These are phyloP conservation scores for Lachnellula hyalina DNA, from an alignment of 2,329 filamentous ascomycete species.

Conservation along the genomic window DNA sequence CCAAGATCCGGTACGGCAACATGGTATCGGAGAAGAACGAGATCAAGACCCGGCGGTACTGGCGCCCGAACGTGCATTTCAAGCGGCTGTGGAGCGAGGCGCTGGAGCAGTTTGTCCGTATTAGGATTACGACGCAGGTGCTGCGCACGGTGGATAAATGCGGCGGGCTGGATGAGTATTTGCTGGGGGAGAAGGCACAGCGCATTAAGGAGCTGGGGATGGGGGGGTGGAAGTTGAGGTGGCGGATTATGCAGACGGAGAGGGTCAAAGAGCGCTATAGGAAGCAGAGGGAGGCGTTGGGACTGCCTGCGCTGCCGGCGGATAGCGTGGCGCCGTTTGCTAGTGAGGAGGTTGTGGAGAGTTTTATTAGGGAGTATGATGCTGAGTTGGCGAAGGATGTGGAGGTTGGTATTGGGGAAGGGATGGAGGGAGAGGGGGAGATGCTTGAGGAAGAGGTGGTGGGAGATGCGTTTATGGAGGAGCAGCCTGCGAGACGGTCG, in stretches of 20 bases:
- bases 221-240: conserved; percentile 84
- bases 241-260: conserved; percentile 79
- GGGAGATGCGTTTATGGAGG: conserved; percentile 33
- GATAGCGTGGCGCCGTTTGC: conserved; percentile 34
- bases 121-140: conserved; percentile 65
- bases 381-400: conserved; percentile 39
- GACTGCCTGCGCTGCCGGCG: conserved; percentile 49
- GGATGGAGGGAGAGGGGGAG: conserved; percentile 36
- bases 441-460: conserved; percentile 34
- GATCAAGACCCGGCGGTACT: conserved; percentile 65
- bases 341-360: conserved; percentile 26
- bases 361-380: conserved; percentile 36
- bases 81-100: conserved; percentile 63
- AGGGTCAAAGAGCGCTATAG: conserved; percentile 62
- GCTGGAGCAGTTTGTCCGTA: conserved; percentile 58
- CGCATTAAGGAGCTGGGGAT: conserved; percentile 83
- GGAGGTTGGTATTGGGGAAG: conserved; percentile 35
- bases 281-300: conserved; percentile 58
- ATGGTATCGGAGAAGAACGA: conserved; percentile 63
- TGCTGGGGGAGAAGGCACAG: conserved; percentile 71
- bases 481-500: conserved; percentile 28
- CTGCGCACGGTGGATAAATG: conserved; percentile 73
- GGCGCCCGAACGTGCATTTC: conserved; percentile 63
- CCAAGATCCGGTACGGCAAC: conserved; percentile 74
- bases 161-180: conserved; percentile 86